Percentiles rank a stretch among this genome's conserved stretches.
Conservation (phyloP, 2,329 filamentous ascomycete species). For the Hymenoscyphus scutula region DNA sequence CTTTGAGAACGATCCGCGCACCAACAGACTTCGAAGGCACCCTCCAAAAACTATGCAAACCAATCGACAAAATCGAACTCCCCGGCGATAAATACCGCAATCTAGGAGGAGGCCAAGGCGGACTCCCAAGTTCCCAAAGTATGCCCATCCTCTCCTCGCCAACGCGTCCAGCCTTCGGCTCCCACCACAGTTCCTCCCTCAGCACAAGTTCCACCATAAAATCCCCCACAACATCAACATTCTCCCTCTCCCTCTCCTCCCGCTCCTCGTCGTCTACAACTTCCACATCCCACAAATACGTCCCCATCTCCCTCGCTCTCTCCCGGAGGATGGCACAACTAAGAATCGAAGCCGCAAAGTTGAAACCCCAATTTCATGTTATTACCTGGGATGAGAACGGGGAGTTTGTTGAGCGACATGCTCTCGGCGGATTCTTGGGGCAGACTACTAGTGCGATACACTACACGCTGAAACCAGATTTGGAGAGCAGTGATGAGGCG, state of each 20-base stretch:
- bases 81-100: constrained; percentile 31
- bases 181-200: constrained; percentile 13
- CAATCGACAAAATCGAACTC: constrained; percentile 30
- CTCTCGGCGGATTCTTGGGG: constrained; percentile 62
- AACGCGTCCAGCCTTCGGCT: constrained; percentile 20
- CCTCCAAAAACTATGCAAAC: constrained; percentile 65
- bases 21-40: constrained; percentile 68
- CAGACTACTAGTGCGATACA: constrained; percentile 54
- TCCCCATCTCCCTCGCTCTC: constrained; percentile 45
- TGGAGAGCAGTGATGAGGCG: constrained; percentile 53
- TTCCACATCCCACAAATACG: constrained; percentile 10
- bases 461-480: constrained; percentile 56
- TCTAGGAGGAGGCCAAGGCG: constrained; percentile 29
- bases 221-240: constrained; percentile 23
- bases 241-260: constrained; percentile 22
- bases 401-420: constrained; percentile 51
- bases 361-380: constrained; percentile 54
- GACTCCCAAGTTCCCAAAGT: constrained; percentile 21
- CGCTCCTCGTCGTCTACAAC: background rate
- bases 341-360: constrained; percentile 58
- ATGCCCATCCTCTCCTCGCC: constrained; percentile 20
- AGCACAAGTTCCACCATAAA: constrained; percentile 19
- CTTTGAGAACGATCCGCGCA: constrained; percentile 56
- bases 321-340: constrained; percentile 64
- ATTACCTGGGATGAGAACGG: constrained; percentile 49